Evolutionary conservation across 2,329 filamentous ascomycete genomes (phyloP).

Genomic region (Fusarium sp.): DNA sequence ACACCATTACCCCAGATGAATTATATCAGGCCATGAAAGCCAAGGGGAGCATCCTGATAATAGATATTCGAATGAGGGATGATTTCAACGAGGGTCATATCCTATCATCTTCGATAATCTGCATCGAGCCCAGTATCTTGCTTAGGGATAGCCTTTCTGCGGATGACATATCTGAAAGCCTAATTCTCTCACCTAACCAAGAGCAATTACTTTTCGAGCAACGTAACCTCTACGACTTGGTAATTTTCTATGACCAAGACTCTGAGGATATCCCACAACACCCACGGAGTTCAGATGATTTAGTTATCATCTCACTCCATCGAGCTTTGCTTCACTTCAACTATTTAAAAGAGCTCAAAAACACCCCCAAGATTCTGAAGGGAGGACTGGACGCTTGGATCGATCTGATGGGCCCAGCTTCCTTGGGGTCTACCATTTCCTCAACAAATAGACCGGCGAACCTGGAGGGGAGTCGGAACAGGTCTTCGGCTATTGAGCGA

Average conservation of each 20-base stretch:
- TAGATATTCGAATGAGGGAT: slow-evolving; percentile 85
- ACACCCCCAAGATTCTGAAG: slow-evolving; percentile 80
- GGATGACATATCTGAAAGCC: slow-evolving; percentile 73
- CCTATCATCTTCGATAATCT: slow-evolving; percentile 84
- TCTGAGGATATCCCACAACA: slow-evolving; percentile 64
- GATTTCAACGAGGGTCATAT: slow-evolving; percentile 93
- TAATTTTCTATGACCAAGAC: slow-evolving; percentile 90
- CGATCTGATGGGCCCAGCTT: slow-evolving; percentile 80
- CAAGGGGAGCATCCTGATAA: slow-evolving; percentile 76
- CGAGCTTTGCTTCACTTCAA: slow-evolving; percentile 89
- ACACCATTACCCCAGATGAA: slow-evolving; percentile 75
- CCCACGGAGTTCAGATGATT: slow-evolving; percentile 57
- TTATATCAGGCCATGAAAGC: slow-evolving; percentile 77
- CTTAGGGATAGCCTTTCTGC: slow-evolving; percentile 76
- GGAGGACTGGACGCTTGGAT: slow-evolving; percentile 91
- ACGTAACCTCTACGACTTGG: slow-evolving; percentile 82
- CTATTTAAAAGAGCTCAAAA: slow-evolving; percentile 78
- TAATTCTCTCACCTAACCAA: slow-evolving; percentile 77
- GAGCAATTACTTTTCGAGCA: slow-evolving; percentile 82
- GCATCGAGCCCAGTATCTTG: slow-evolving; percentile 84
- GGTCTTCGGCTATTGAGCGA: slow-evolving; percentile 51
- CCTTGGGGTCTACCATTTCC: slow-evolving; percentile 64
- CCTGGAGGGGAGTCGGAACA: slow-evolving; percentile 50
- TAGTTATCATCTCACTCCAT: slow-evolving; percentile 77
- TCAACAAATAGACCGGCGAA: slow-evolving; percentile 32